Evolutionary conservation across 768 basidiomycete genomes (phyloP).

Genomic region (Hortiboletus campestris): DNA sequence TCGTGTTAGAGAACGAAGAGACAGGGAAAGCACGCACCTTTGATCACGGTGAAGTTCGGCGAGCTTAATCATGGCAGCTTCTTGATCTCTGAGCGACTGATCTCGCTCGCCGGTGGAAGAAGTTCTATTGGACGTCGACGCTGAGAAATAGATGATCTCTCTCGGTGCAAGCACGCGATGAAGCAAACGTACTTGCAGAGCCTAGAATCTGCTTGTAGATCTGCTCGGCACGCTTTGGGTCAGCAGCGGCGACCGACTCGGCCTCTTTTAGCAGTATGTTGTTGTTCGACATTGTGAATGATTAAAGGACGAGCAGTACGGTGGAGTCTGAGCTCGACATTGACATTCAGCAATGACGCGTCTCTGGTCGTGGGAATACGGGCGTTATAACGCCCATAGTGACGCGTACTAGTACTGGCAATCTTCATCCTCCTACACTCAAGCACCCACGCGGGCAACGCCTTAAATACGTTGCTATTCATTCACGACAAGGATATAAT

Average conservation of each 20-base stretch:
- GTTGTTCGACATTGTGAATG: conserved; percentile 24
- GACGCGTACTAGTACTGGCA: no score
- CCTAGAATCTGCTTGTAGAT: conserved; percentile 72
- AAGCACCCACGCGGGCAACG: no score
- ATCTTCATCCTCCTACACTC: no score
- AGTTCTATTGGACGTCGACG: conserved; percentile 34
- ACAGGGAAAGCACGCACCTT: conserved; percentile 48
- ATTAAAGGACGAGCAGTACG: not conserved
- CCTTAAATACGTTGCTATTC: no score
- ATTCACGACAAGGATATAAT: no score
- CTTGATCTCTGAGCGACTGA: conserved; percentile 73
- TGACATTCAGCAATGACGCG: conserved; percentile 21
- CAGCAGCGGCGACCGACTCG: conserved; percentile 38
- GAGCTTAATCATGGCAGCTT: conserved; percentile 79
- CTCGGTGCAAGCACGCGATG: not conserved
- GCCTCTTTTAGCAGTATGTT: conserved; percentile 45
- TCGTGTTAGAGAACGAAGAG: not conserved
- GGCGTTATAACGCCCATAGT: no score
- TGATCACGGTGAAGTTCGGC: conserved; percentile 86
- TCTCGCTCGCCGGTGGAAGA: conserved; percentile 44
- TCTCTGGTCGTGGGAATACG: conserved; percentile 24
- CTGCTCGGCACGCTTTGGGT: conserved; percentile 63
- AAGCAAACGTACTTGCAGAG: conserved; percentile 32
- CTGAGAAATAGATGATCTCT: conserved; percentile 10
- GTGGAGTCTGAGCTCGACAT: not conserved